Percentiles rank a stretch among this genome's conserved stretches.
phyloP scores from a whole-genome alignment of 495 filamentous ascomycete genomes.

The Aspergillus incahuasiensis region DNA sequence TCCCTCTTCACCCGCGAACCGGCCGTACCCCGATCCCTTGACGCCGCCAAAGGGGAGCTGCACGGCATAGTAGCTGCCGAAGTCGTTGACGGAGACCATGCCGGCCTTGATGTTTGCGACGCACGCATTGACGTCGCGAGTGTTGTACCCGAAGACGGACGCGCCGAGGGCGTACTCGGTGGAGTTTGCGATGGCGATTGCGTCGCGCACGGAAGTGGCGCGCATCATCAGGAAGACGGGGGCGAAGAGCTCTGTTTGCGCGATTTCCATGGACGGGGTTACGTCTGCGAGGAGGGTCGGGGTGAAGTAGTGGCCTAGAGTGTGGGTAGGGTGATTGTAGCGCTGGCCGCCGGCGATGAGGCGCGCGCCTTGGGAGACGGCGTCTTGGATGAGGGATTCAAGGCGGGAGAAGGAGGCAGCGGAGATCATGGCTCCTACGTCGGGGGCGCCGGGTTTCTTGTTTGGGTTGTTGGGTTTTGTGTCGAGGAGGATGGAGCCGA shows the following conservation, averaged over 20 bases:
- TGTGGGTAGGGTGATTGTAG: conserved; percentile 61
- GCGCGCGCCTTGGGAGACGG: conserved; percentile 69
- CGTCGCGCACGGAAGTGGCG: conserved; percentile 53
- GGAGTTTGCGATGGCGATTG: conserved; percentile 70
- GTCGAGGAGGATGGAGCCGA: conserved; percentile 60
- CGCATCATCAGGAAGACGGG: conserved; percentile 83
- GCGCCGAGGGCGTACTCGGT: conserved; percentile 74
- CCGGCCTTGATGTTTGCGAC: conserved; percentile 69
- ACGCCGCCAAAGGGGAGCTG: conserved; percentile 91
- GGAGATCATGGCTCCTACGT: conserved; percentile 90
- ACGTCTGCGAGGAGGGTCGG: conserved; percentile 90
- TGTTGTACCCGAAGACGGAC: conserved; percentile 68
- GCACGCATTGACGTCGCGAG: conserved; percentile 48
- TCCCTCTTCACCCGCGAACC: conserved; percentile 90
- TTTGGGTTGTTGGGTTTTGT: conserved; percentile 26
- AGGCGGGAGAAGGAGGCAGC: conserved; percentile 62
- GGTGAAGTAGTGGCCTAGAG: conserved; percentile 81
- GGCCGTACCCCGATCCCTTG: conserved; percentile 81
- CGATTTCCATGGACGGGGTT: conserved; percentile 70
- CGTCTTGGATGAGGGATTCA: conserved; percentile 68
- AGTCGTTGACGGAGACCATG: conserved; percentile 94
- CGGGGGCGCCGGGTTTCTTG: conserved; percentile 37
- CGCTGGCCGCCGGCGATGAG: conserved; percentile 79
- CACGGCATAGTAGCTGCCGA: conserved; percentile 85
- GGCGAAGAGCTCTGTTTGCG: conserved; percentile 86